A percentile compares a stretch with the other conserved stretches of the same genome.
These are phyloP conservation scores for Cucurbitaria berberidis DNA, from an alignment of 2,329 filamentous ascomycete genomes.

Conservation along the genomic window DNA sequence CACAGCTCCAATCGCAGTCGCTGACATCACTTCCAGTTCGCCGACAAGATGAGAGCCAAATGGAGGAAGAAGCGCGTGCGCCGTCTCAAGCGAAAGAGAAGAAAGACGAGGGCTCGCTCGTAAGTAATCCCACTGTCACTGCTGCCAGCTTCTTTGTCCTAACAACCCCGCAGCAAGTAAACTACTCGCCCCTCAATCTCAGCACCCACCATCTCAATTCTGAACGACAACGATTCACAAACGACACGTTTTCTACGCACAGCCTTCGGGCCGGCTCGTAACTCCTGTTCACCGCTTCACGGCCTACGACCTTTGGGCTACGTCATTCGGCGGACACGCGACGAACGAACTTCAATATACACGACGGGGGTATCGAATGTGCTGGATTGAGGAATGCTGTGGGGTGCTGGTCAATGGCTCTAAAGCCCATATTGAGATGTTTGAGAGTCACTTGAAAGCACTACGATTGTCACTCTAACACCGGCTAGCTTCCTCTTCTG, in stretches of 20 bases:
- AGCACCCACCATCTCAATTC: constrained; percentile 41
- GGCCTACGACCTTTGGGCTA: constrained; percentile 25
- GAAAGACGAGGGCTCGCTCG: constrained; percentile 99
- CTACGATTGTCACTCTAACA: constrained; percentile 45
- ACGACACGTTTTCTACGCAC: constrained; percentile 34
- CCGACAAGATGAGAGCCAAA: constrained; percentile 84
- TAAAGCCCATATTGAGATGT: constrained; percentile 38
- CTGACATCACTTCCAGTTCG: constrained; percentile 43
- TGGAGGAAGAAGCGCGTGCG: constrained; percentile 99
- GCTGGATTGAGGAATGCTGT: constrained; percentile 33
- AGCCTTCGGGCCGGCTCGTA: constrained; percentile 29
- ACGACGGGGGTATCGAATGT: constrained; percentile 30
- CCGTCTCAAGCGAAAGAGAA: constrained; percentile 99
- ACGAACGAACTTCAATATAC: constrained; percentile 32
- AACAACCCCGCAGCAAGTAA: constrained; percentile 53
- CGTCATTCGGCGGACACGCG: constrained; percentile 34
- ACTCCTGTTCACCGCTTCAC: constrained; percentile 29
- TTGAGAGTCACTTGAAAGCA: constrained; percentile 44
- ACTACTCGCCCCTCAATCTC: constrained; percentile 54
- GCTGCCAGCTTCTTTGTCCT: constrained; percentile 6
- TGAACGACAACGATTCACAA: constrained; percentile 37
- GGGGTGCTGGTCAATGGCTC: constrained; percentile 44
- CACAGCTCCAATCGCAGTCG: constrained; percentile 19
- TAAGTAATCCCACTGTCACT: constrained; percentile 60
- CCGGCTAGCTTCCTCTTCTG: constrained; percentile 36